Evolutionary conservation across 352 stramenopile genomes (phyloP), one percentile per base, ranked within the genome.

Genomic region (Phytophthora aleatoria): DNA sequence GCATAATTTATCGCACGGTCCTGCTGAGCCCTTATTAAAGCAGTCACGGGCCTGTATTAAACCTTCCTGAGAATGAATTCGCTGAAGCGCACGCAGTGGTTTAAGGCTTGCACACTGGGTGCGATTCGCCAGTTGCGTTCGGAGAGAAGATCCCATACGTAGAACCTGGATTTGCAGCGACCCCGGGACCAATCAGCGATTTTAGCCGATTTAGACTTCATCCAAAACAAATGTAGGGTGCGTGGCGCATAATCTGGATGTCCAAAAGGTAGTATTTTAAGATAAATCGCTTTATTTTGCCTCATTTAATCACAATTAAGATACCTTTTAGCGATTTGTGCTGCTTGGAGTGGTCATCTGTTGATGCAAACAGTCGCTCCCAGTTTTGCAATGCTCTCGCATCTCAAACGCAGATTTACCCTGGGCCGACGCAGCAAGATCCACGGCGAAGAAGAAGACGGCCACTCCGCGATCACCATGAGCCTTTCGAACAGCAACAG

Each of bases 371-470:
- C 54, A 61, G 10, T 58, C 16, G 56, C 47, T 49, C 36, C 36
- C n/a, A 64, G 27, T 56, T 56, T 59, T 35, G 66, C 47, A 64
- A 84, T 84, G 76, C 64, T 82, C 33, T 77, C 70, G 6, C 64
- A 79, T 31, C 66, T 85, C 56, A 75, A 72, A 68, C 68, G 77
- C 60, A 59, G 72, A 65, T 73, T 79, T 44, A 69, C 76, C 41
- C 60, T 70, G 42, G 76, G 69, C 15, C 41, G 71, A 54, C 73
- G 63, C 66, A 76, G 71, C 69, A 73, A 77, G 69, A 83, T 60
- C 64, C 58, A 60, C 41, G 41, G 55, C 27, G 45, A 69, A 64
- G 30, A 62, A 43, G 20, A 39, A 77, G 59, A 77, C 50, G 42
- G 43, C 51, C 48, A 69, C 45, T 59, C 52, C 11, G 42, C 8